Evolutionary conservation across 352 stramenopile species (phyloP).

Genomic region (Pythium oligandrum): DNA sequence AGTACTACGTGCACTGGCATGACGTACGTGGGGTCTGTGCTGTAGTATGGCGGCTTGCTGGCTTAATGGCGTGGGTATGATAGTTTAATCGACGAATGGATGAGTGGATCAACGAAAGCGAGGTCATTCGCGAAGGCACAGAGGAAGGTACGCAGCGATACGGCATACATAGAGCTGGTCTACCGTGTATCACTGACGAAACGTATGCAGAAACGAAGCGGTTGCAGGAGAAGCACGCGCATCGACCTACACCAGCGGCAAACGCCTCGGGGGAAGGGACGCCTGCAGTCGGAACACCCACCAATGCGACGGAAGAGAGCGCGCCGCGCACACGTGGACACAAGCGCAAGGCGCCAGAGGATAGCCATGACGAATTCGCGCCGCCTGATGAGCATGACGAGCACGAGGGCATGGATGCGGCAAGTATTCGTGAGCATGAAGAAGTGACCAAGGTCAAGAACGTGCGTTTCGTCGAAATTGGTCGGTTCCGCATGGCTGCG

Average conservation of each 20-base stretch:
- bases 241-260: background rate
- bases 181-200: too few relatives aligned
- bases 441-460: conserved; percentile 98
- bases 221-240: conserved; percentile 67
- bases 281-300: too few relatives aligned
- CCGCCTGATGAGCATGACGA: conserved; percentile 93
- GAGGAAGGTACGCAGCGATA: conserved; percentile 34
- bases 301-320: conserved; percentile 20
- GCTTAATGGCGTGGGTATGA: too few relatives aligned
- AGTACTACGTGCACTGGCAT: conserved; percentile 86
- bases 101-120: conserved; percentile 82
- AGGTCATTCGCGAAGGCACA: conserved; percentile 69
- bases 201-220: conserved; percentile 39
- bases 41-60: background rate
- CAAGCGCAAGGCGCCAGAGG: conserved; percentile 59
- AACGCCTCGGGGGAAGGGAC: too few relatives aligned
- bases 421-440: conserved; percentile 96
- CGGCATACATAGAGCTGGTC: background rate
- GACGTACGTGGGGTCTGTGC: conserved; percentile 30
- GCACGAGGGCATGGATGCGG: conserved; percentile 98
- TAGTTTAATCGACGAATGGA: conserved; percentile 88
- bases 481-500: conserved; percentile 90
- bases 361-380: conserved; percentile 67
- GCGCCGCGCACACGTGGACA: conserved; percentile 52
- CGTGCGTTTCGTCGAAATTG: conserved; percentile 94